Base-by-base conservation (phyloP, 2,329 filamentous ascomycete species). In the Hawksworthiomyces lignivorus region DNA sequence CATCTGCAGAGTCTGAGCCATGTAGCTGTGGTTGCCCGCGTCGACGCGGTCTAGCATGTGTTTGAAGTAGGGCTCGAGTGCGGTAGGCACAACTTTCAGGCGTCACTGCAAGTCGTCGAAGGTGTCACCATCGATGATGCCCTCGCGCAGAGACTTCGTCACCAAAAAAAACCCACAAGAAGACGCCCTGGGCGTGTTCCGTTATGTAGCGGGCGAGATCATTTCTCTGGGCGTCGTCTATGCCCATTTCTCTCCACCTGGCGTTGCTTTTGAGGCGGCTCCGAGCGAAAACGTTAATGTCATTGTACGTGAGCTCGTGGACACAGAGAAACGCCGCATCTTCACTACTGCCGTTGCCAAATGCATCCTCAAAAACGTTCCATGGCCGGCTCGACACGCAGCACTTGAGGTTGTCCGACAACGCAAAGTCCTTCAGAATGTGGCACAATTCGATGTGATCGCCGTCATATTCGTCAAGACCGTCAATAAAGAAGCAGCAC, bases 171-270 rank as follows among this genome's bases (percentile, higher is more conserved):
- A 37, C 40, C 40, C 40, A 43, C 17, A 43, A 21, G n/a, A 43
- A 43, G 20, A 43, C 40, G 17, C 40, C 40, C 21, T 32, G 11
- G 12, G 40, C 40, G 9, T 27, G 18, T 10, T 33, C 11, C 15
- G 28, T 32, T 6, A 43, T 37, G 21, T 28, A 37, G 5, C 14
- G 4, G 12, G 10, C 27, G 9, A 30, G 24, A 12, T 4, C 21
- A 21, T 22, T 10, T 1, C 4, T 94, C 30, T 44, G 24, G 2
- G 3, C 36, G 52, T 95, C 84, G 85, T 92, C 55, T 94, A 37
- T 21, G 26, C 35, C 15, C 35, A 37, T 37, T 2, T 20, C 17
- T 20, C 29, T 10, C 35, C 35, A 37, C 17, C 11, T 15, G 5
- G 24, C 11, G 18, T 14, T 29, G 11, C 7, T 20, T 4, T 29